Conservation (phyloP, 2,329 filamentous ascomycete species). For the Fusarium temperatum region DNA sequence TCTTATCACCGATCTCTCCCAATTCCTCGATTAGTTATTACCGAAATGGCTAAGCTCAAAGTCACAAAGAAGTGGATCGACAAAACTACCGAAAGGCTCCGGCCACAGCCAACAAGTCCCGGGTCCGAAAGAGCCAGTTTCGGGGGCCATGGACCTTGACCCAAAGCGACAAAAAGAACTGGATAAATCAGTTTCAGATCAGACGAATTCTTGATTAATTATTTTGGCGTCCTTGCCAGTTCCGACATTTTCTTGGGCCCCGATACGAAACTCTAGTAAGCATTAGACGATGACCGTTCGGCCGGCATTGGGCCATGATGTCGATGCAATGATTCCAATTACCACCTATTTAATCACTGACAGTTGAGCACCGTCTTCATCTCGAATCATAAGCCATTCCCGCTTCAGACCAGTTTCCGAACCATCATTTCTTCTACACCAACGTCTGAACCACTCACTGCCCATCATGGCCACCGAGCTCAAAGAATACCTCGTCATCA, state of each 20-base stretch:
- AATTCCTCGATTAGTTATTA: not conserved
- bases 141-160: not conserved
- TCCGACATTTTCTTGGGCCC: not conserved
- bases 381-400: not conserved
- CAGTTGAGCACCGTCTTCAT: no score
- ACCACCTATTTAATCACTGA: not conserved
- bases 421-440: not conserved
- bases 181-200: not conserved
- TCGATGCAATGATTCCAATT: not conserved
- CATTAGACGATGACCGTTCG: not conserved
- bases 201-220: rapidly evolving
- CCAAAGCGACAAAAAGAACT: not conserved
- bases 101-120: not conserved
- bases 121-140: not conserved
- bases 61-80: not conserved
- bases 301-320: not conserved
- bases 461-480: not conserved
- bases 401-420: not conserved
- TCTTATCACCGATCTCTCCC: not conserved
- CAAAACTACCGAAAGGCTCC: not conserved
- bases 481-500: not conserved
- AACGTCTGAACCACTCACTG: no score
- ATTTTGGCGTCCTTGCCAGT: no score
- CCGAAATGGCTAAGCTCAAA: not conserved
- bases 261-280: not conserved